phyloP scores from a whole-genome alignment of 176 grass and related monocot species.

The Eleusine indica region DNA sequence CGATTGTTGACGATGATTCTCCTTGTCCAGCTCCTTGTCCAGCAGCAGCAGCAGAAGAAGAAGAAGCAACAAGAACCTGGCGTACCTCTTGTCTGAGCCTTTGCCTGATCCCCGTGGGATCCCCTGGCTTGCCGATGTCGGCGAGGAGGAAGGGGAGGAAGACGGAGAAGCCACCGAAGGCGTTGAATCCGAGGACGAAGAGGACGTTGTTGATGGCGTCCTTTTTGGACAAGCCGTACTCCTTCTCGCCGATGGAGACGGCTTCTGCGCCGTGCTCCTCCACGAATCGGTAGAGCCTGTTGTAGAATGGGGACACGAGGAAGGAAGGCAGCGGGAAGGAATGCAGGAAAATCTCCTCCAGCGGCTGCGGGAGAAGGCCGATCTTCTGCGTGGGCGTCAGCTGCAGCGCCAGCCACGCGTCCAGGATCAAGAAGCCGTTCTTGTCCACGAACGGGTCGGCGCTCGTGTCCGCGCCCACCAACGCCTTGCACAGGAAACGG shows the following conservation, averaged over 20 bases:
- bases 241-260: slow-evolving; percentile 27
- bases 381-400: slow-evolving; percentile 64
- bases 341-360: slow-evolving; percentile 85
- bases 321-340: slow-evolving; percentile 71
- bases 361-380: slow-evolving; percentile 51
- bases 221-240: slow-evolving; percentile 44
- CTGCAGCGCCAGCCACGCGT: slow-evolving; percentile 84
- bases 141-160: slow-evolving; percentile 61
- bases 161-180: slow-evolving; percentile 79
- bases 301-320: slow-evolving; percentile 54
- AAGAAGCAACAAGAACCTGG: slow-evolving; percentile 6
- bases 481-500: slow-evolving; percentile 62
- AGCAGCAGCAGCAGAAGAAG: too few species aligned
- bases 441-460: slow-evolving; percentile 39
- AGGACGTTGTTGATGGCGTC: slow-evolving; percentile 90
- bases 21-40: background rate
- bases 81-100: slow-evolving; percentile 57
- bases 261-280: slow-evolving; percentile 58
- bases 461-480: slow-evolving; percentile 65
- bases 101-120: slow-evolving; percentile 13
- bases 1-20: background rate
- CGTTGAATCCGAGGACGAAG: slow-evolving; percentile 92
- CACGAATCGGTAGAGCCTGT: slow-evolving; percentile 68
- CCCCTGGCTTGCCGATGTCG: slow-evolving; percentile 43
- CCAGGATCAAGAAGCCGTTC: slow-evolving; percentile 51